Base-by-base conservation (phyloP, 1,284 basidiomycete genomes). In the Ceratobasidium sp. region DNA sequence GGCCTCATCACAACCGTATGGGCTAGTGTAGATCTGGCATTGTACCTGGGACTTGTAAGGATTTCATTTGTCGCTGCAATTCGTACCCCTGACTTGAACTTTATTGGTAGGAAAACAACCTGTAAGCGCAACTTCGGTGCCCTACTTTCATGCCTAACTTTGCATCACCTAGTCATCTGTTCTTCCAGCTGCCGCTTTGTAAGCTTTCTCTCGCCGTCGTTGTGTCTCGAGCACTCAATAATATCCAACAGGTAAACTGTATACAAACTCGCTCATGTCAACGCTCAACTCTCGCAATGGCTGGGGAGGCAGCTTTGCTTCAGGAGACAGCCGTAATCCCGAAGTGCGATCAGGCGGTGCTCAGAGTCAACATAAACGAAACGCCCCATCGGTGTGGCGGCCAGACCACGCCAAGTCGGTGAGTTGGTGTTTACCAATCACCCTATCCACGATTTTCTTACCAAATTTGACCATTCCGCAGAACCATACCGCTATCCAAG, bases 31-130 rank as follows among this genome's bases (percentile, higher is more conserved):
- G 81, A 83, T 71, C 55, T 83, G 26, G 73, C 80, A 16, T 73
- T 82, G 50, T 84, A 79, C 73, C 75, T 84, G 36, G 78, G 75
- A 16, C 77, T 78, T 64, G 81, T 82, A 67, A 77, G 80, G 74
- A 14, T 39, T 50, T 48, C 28, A 6, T 16, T n/a, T n/a, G 4
- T 34, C 8, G 41, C 1, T 26, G 41, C 1, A 2, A 45, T 10
- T n/a, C 43, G 4, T 43, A 28, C 18, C 14, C 48, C 18, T 62
- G 9, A 62, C 28, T 10, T 2, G n/a, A 23, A 23, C 8, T 10
- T 46, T 23, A 14, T n/a, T 45, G 12, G 21, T 21, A 70, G 43
- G 28, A 32, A 30, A 57, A 70, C 28, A 70, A 70, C 55, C 41
- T 70, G 67, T 70, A 59, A 59, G 67, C 30, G 9, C 55, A 34